Percentiles rank a stretch among this genome's conserved stretches.
Conservation (phyloP, 164 flowering plant genomes). For the Berberis thunbergii region DNA sequence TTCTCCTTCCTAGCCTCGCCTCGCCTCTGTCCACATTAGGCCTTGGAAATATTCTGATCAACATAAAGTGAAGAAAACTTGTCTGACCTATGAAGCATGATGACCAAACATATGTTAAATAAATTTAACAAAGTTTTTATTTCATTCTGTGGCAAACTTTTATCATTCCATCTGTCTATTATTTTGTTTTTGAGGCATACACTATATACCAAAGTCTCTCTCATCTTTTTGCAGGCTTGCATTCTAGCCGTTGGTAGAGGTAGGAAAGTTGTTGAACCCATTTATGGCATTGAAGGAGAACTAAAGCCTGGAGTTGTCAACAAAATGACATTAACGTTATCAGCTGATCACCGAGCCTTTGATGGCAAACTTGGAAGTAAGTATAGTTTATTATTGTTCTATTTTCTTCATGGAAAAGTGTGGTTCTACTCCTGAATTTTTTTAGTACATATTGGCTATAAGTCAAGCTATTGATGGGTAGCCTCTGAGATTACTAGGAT, state of each 20-base stretch:
- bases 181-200: neutral
- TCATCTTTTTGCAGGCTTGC: constrained; percentile 56
- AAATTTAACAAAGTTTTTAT: neutral
- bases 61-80: neutral
- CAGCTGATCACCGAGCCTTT: constrained; percentile 93
- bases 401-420: neutral
- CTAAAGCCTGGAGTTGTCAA: constrained; percentile 69
- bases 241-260: constrained; percentile 98
- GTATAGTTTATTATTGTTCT: neutral
- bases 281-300: constrained; percentile 59
- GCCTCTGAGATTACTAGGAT: too few species aligned
- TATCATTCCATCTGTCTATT: neutral
- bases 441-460: too few species aligned
- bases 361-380: constrained; percentile 89
- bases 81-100: neutral
- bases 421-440: neutral
- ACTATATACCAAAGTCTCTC: neutral
- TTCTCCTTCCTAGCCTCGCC: constrained; percentile 1
- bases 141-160: neutral
- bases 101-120: neutral
- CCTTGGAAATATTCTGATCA: neutral
- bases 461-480: too few species aligned
- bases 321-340: constrained; percentile 75
- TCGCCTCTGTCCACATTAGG: neutral
- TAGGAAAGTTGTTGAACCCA: constrained; percentile 74